phyloP scores from a whole-genome alignment of 2,329 filamentous ascomycete genomes.

The Colletotrichum simmondsii region DNA sequence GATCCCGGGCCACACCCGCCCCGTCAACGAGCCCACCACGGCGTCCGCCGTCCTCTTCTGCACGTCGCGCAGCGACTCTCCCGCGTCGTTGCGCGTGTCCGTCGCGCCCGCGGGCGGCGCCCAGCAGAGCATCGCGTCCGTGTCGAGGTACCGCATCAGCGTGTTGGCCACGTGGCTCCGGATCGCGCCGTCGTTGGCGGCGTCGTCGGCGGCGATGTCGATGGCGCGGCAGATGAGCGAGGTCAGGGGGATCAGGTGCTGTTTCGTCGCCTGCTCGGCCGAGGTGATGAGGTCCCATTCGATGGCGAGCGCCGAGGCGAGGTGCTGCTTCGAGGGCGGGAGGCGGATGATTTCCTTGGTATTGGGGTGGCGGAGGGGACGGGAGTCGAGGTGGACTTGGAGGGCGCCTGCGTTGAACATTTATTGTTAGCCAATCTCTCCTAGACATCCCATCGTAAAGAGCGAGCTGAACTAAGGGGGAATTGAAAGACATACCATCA shows the following conservation, averaged over 20 bases:
- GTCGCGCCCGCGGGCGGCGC: conserved; percentile 66
- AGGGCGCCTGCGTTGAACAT: conserved; percentile 48
- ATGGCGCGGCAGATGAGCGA: conserved; percentile 85
- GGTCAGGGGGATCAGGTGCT: conserved; percentile 91
- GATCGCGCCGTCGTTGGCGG: conserved; percentile 59
- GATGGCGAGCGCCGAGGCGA: conserved; percentile 86
- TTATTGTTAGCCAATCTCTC: not conserved
- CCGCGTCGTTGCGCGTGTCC: conserved; percentile 56
- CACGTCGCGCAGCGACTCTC: conserved; percentile 73
- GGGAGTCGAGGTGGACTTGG: conserved; percentile 79
- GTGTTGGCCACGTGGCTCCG: conserved; percentile 73
- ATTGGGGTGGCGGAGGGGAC: conserved; percentile 81
- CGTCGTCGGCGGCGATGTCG: conserved; percentile 80
- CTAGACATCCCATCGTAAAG: no score
- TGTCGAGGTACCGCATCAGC: conserved; percentile 87
- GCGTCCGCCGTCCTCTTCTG: conserved; percentile 78
- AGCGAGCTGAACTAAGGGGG: no score
- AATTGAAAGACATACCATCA: conserved; percentile 60
- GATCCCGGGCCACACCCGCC: conserved; percentile 85
- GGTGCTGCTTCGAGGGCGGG: conserved; percentile 79
- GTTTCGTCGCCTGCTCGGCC: conserved; percentile 83
- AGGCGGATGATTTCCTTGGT: conserved; percentile 78
- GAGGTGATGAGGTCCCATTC: conserved; percentile 93
- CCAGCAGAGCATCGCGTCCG: conserved; percentile 94
- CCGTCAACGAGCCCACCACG: conserved; percentile 77